These are phyloP conservation scores for Juglanconis oblonga DNA, from an alignment of 2,329 filamentous ascomycete genomes.

Conservation along the genomic window DNA sequence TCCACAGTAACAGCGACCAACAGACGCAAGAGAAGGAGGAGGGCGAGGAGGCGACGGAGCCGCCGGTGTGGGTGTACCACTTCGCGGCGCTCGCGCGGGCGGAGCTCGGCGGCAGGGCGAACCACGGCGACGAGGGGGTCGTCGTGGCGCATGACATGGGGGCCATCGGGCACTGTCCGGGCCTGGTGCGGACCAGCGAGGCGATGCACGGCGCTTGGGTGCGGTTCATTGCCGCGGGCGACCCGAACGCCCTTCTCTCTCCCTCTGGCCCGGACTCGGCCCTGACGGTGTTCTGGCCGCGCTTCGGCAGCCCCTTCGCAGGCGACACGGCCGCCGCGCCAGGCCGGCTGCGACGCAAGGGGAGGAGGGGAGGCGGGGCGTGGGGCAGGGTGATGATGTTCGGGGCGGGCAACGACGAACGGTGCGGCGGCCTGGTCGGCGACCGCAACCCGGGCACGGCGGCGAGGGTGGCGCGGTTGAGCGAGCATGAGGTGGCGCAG, in stretches of 20 bases:
- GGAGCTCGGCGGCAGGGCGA: constrained; percentile 32
- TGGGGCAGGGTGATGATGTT: constrained; percentile 49
- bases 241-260: constrained; percentile 19
- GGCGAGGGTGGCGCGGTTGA: constrained; percentile 41
- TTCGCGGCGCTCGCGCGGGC: constrained; percentile 42
- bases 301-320: constrained; percentile 27
- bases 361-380: constrained; percentile 14
- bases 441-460: constrained; percentile 37
- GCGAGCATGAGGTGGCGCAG: constrained; percentile 42
- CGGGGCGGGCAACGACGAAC: constrained; percentile 58
- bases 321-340: constrained; percentile 7
- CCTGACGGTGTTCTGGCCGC: constrained; percentile 34
- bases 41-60: not conserved
- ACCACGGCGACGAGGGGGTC: constrained; percentile 46
- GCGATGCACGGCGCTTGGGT: constrained; percentile 44
- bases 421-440: constrained; percentile 32
- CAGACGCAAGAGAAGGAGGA: not conserved
- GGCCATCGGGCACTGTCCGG: constrained; percentile 30
- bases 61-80: constrained; percentile 41
- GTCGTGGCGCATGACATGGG: constrained; percentile 42
- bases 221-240: constrained; percentile 28
- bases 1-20: not conserved
- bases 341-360: constrained; percentile 9
- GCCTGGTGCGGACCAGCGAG: constrained; percentile 35
- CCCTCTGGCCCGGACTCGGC: not conserved